Evolutionary conservation across 2,329 filamentous ascomycete species (phyloP), one percentile per base, ranked within the genome.

Genomic region (Beauveria brongniartii): DNA sequence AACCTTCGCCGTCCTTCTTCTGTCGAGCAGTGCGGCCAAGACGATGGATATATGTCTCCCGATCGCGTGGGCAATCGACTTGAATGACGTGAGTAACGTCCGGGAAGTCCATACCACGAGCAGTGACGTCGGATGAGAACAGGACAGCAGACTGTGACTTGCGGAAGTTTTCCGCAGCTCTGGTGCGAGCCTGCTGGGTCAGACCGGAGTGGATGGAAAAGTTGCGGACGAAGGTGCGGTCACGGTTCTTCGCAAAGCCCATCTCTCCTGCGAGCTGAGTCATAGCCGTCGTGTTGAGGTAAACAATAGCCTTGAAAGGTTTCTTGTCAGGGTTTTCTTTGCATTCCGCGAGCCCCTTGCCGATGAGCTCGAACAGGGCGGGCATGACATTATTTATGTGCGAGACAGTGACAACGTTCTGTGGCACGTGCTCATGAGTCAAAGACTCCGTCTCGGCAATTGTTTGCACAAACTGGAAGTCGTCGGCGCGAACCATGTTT

Each of bases 271-370:
- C 84, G 53, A 92, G 77, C 61, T 86, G 80, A 50, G 92, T 90
- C 64, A 89, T 81, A 26, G 84, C 82, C 1, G 89, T 95, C 24
- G 89, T 91, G 68, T 90, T 90, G 72, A 93, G 88, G 77, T 96
- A 99, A 47, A 96, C 78, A 63, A 99, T 95, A n/a, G 91, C 91
- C 80, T 99, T 99, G 83, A 97, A 97, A 0, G 91, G 90, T 18
- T 73, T 73, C 3, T 64, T 68, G 4, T 72, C 71, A 2, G 67
- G 72, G 64, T 79, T 75, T 64, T 73, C 69, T 2, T 65, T 67
- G 22, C 75, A 71, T 26, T 77, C 75, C 34, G 78, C 67, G n/a
- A 80, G 72, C 67, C 89, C 85, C 41, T 82, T 81, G 59, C 86
- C 77, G 52, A 87, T 77, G 56, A 97, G 80, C 73, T 97, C 92